These are phyloP conservation scores for Gleditsia sinensis DNA, from an alignment of 306 rosid species.

Conservation along the genomic window DNA sequence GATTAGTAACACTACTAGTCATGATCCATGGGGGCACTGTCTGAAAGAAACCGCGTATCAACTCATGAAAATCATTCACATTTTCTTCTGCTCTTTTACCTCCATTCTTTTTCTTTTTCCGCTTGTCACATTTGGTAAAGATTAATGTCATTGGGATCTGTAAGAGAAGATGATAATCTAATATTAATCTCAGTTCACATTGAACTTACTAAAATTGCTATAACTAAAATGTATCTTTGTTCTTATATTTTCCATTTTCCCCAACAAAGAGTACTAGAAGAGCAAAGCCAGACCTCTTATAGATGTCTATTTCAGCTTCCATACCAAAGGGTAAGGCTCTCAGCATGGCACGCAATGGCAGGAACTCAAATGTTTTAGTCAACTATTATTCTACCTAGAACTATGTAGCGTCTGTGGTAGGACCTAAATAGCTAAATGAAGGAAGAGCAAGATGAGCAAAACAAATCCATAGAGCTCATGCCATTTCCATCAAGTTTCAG, in stretches of 20 bases:
- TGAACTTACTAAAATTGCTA: not conserved
- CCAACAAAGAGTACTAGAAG: not conserved
- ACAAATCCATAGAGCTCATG: not conserved
- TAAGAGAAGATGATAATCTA: slow-evolving; percentile 9
- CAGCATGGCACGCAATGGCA: not conserved
- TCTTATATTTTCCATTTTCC: not conserved
- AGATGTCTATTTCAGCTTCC: slow-evolving; percentile 16
- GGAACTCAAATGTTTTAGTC: not conserved
- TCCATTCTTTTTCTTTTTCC: slow-evolving; percentile 91
- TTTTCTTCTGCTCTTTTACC: slow-evolving; percentile 92
- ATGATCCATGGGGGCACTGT: slow-evolving; percentile 96
- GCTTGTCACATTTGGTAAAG: slow-evolving; percentile 97
- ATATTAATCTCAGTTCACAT: not conserved
- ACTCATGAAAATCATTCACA: slow-evolving; percentile 80
- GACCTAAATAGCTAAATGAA: slow-evolving; percentile 12
- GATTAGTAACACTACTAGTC: slow-evolving; percentile 93
- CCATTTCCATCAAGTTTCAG: slow-evolving; percentile 9
- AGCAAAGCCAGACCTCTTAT: not conserved
- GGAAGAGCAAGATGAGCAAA: slow-evolving; percentile 15
- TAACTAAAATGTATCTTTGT: not conserved
- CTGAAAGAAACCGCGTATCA: slow-evolving; percentile 71
- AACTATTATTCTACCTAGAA: not conserved
- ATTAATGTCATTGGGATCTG: slow-evolving; percentile 97
- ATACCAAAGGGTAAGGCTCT: not conserved
- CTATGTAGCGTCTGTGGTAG: not conserved